phyloP scores from a whole-genome alignment of 2,329 filamentous ascomycete genomes.

The Plectosphaerella plurivora region DNA sequence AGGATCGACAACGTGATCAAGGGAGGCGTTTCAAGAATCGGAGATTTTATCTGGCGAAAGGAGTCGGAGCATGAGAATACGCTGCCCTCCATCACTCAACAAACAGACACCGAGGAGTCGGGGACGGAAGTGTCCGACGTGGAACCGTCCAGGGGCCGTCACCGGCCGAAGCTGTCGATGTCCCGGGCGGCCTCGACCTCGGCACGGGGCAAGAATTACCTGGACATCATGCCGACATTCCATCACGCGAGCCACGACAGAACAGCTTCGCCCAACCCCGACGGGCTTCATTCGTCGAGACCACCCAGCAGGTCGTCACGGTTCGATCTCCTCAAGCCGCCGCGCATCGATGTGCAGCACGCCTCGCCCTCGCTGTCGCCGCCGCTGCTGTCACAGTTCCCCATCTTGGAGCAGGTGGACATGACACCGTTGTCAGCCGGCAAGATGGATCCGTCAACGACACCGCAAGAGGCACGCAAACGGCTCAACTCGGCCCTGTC shows the following conservation, averaged over 20 bases:
- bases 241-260: constrained; percentile 23
- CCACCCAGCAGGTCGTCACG: constrained; percentile 36
- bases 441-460: background rate
- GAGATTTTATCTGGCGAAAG: constrained; percentile 54
- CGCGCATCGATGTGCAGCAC: constrained; percentile 40
- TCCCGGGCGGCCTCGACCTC: constrained; percentile 25
- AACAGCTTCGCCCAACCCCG: background rate
- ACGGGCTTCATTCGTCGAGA: constrained; percentile 14
- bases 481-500: constrained; percentile 27
- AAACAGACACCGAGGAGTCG: constrained; percentile 28
- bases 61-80: constrained; percentile 26
- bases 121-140: constrained; percentile 46
- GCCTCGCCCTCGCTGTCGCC: constrained; percentile 33
- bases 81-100: constrained; percentile 16
- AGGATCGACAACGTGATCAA: constrained; percentile 69
- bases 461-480: constrained; percentile 25
- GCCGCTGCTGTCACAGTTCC: constrained; percentile 8
- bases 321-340: constrained; percentile 44
- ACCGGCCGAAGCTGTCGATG: constrained; percentile 26
- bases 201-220: constrained; percentile 36
- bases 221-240: constrained; percentile 50
- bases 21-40: constrained; percentile 51
- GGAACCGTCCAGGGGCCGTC: constrained; percentile 35
- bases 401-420: too few species aligned
- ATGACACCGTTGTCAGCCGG: too few species aligned